These are phyloP conservation scores for Trichoderma gracile DNA, from an alignment of 2,329 filamentous ascomycete species.

Conservation along the genomic window DNA sequence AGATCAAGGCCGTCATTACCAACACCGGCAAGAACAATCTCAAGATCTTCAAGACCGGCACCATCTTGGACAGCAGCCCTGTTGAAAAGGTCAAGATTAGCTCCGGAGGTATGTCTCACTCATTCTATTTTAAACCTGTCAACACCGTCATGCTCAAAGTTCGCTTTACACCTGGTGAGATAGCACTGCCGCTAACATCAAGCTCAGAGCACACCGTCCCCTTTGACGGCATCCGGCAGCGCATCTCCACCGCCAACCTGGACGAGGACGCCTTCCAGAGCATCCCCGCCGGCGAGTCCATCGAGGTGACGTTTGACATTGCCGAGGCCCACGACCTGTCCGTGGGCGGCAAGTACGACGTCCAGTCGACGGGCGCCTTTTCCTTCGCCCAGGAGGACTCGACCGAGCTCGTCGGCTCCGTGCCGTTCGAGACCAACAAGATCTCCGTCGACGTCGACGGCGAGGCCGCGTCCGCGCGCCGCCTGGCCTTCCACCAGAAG, in stretches of 20 bases:
- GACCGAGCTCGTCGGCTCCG: slow-evolving; percentile 54
- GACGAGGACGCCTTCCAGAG: slow-evolving; percentile 51
- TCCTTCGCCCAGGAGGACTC: slow-evolving; percentile 54
- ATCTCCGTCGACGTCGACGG: slow-evolving; percentile 60
- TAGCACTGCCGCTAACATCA: no score
- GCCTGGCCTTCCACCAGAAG: slow-evolving; percentile 50
- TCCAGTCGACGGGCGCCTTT: slow-evolving; percentile 58
- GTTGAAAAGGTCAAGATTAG: slow-evolving; percentile 57
- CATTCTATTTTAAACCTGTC: no score
- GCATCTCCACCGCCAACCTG: slow-evolving; percentile 48
- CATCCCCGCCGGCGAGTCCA: slow-evolving; percentile 50
- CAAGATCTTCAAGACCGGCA: slow-evolving; percentile 56
- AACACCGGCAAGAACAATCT: slow-evolving; percentile 53
- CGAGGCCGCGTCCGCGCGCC: slow-evolving; percentile 51
- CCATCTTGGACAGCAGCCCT: slow-evolving; percentile 53
- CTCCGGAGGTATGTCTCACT: slow-evolving; percentile 41
- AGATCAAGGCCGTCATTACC: slow-evolving; percentile 54
- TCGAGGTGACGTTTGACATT: slow-evolving; percentile 56
- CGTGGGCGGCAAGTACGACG: slow-evolving; percentile 54
- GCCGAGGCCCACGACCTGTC: slow-evolving; percentile 56
- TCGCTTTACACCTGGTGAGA: no score
- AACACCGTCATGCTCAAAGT: no score
- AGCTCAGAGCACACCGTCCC: slow-evolving; percentile 42
- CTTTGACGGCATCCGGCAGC: slow-evolving; percentile 57
- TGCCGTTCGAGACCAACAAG: slow-evolving; percentile 61